A percentile compares a stretch with the other conserved stretches of the same genome.
phyloP scores from a whole-genome alignment of 164 flowering plant genomes.

The Stephania yunnanensis region DNA sequence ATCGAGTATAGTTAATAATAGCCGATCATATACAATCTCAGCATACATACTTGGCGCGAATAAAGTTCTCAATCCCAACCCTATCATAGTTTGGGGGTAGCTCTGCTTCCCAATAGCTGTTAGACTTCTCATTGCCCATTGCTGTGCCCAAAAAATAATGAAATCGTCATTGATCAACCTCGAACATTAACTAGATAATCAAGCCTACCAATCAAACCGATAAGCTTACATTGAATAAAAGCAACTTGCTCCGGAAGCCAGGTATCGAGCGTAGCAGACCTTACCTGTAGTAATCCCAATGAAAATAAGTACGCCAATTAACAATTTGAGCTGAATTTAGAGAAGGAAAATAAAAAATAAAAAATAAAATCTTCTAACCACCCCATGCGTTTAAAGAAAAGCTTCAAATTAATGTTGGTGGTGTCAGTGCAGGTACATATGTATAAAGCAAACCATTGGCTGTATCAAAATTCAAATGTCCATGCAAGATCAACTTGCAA shows the following conservation, averaged over 20 bases:
- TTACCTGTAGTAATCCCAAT: slow-evolving; percentile 44
- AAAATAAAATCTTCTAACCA: not conserved
- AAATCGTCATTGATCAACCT: not conserved
- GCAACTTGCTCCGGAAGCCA: slow-evolving; percentile 99
- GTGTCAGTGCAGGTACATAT: not conserved
- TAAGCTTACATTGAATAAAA: slow-evolving; percentile 74
- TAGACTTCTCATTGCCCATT: slow-evolving; percentile 87
- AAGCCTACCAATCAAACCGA: not conserved
- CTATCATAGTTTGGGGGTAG: slow-evolving; percentile 87
- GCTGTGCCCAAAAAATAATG: slow-evolving; percentile 35
- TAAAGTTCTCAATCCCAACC: slow-evolving; percentile 91
- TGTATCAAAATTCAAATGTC: too few species aligned
- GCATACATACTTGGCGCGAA: slow-evolving; percentile 81
- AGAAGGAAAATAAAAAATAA: not conserved
- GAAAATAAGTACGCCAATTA: not conserved
- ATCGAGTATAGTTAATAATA: not conserved
- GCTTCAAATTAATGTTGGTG: not conserved
- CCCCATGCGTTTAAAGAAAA: not conserved
- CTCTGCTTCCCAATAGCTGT: slow-evolving; percentile 92
- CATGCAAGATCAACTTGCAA: too few species aligned
- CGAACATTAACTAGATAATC: not conserved
- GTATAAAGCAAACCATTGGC: not conserved
- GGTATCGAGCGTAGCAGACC: slow-evolving; percentile 90
- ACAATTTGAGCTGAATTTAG: not conserved
- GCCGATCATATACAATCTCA: not conserved